Percentiles rank a stretch among this genome's conserved stretches.
These are phyloP conservation scores for Penicillium rolfsii DNA, from an alignment of 2,329 filamentous ascomycete genomes.

Conservation along the genomic window DNA sequence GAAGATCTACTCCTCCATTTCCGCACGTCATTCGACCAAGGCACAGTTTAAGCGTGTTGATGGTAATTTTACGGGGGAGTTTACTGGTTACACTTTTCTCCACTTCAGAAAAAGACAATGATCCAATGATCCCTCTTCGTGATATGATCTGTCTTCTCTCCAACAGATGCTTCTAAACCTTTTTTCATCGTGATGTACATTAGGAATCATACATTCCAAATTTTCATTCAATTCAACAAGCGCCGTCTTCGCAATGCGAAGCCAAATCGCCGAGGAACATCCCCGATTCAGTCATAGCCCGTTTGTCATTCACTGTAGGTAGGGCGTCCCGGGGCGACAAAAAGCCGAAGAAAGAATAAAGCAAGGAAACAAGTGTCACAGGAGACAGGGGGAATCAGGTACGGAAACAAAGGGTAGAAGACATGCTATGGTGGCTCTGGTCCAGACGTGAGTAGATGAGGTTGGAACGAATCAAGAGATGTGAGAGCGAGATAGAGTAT, in stretches of 20 bases:
- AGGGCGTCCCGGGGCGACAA: not conserved
- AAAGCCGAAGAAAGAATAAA: not conserved
- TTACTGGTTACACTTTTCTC: not conserved
- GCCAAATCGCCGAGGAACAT: not conserved
- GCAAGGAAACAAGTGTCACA: not conserved
- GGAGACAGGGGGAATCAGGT: not conserved
- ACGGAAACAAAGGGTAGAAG: not conserved
- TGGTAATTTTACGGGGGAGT: no score
- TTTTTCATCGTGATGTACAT: constrained; percentile 14
- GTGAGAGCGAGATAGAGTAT: not conserved
- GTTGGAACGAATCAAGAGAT: not conserved
- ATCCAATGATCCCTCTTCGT: not conserved
- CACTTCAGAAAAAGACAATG: not conserved
- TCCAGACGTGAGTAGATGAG: not conserved
- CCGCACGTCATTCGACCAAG: not conserved
- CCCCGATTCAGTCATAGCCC: not conserved
- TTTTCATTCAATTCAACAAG: constrained; percentile 3
- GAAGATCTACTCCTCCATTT: not conserved
- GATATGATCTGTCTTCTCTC: not conserved
- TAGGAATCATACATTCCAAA: constrained; percentile 8
- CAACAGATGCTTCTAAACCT: not conserved
- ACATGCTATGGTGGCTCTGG: not conserved
- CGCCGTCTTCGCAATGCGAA: not conserved
- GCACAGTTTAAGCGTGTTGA: not conserved
- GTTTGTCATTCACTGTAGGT: not conserved